phyloP scores from a whole-genome alignment of 805 yeast species.

The Metschnikowia proteae region DNA sequence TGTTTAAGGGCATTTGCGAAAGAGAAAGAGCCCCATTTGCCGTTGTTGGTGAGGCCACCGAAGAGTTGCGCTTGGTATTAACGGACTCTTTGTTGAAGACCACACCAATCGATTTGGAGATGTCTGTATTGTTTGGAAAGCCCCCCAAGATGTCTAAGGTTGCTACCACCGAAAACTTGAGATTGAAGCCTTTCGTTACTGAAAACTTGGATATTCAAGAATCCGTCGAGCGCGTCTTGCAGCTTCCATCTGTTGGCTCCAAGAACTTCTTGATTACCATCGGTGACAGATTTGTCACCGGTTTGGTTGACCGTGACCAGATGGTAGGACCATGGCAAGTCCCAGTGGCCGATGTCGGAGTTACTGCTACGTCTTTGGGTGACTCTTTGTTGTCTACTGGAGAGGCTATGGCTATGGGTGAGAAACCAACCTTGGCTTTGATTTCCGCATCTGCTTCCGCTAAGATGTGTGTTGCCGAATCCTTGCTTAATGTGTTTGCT shows the following conservation, averaged over 20 bases:
- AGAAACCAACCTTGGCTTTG: slow-evolving; percentile 85
- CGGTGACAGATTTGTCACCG: slow-evolving; percentile 97
- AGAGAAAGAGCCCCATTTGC: slow-evolving; percentile 97
- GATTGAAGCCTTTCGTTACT: slow-evolving; percentile 40
- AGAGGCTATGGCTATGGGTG: slow-evolving; percentile 98
- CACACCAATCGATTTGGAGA: slow-evolving; percentile 92
- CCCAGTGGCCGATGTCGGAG: slow-evolving; percentile 98
- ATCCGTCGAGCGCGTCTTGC: slow-evolving; percentile 77
- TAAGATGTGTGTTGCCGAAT: slow-evolving; percentile 92
- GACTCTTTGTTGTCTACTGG: slow-evolving; percentile 71
- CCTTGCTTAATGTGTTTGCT: slow-evolving; percentile 81
- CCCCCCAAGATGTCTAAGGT: slow-evolving; percentile 91
- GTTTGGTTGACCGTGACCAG: slow-evolving; percentile 94
- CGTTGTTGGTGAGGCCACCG: slow-evolving; percentile 91
- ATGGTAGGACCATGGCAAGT: slow-evolving; percentile 99
- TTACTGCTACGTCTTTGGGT: slow-evolving; percentile 87
- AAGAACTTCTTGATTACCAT: slow-evolving; percentile 94
- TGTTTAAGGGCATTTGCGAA: slow-evolving; percentile 75
- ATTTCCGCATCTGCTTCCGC: slow-evolving; percentile 89
- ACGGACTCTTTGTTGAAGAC: slow-evolving; percentile 73
- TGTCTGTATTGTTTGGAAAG: slow-evolving; percentile 93
- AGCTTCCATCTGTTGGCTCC: slow-evolving; percentile 91
- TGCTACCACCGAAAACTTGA: slow-evolving; percentile 60
- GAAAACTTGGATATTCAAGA: slow-evolving; percentile 44
- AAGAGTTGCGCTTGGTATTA: slow-evolving; percentile 76